Percentiles rank a stretch among this genome's conserved stretches.
Evolutionary conservation across 768 basidiomycete species (phyloP).

Genomic region (Hygrophoropsis aurantiaca): DNA sequence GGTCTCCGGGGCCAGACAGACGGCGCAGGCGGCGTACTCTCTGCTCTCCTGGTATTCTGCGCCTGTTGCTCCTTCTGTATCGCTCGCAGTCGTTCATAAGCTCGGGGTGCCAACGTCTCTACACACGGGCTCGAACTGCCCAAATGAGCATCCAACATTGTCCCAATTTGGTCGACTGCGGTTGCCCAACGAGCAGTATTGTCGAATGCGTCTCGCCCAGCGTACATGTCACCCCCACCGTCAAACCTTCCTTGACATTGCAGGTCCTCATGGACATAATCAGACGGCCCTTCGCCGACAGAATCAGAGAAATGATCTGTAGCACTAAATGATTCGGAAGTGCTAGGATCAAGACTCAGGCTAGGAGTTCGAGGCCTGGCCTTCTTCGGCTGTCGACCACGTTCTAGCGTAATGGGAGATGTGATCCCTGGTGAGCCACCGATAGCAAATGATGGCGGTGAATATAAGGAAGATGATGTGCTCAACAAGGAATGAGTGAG

Average conservation of each 20-base stretch:
- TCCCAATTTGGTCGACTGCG: background rate
- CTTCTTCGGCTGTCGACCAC: slow-evolving; percentile 27
- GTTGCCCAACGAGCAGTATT: slow-evolving; percentile 30
- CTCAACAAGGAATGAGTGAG: slow-evolving; percentile 19
- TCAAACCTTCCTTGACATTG: slow-evolving; percentile 1
- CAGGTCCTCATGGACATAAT: slow-evolving; percentile 14
- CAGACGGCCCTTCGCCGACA: slow-evolving; percentile 13
- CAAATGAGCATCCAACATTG: background rate
- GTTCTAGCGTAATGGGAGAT: slow-evolving; percentile 23
- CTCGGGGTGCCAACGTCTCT: background rate
- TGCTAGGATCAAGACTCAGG: slow-evolving; percentile 12
- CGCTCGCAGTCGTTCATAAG: slow-evolving; percentile 16
- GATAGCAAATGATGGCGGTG: slow-evolving; percentile 25
- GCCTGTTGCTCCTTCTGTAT: slow-evolving; percentile 11
- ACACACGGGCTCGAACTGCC: background rate
- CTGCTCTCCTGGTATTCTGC: slow-evolving; percentile 20
- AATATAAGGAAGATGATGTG: slow-evolving; percentile 14
- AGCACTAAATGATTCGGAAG: slow-evolving; percentile 19
- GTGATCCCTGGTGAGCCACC: slow-evolving; percentile 17
- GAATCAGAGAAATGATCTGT: background rate
- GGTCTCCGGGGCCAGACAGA: slow-evolving; percentile 17
- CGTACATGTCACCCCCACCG: slow-evolving; percentile 17
- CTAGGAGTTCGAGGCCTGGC: slow-evolving; percentile 4
- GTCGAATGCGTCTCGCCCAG: slow-evolving; percentile 21
- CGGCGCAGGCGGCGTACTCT: slow-evolving; percentile 29